Percentiles rank a stretch among this genome's conserved stretches.
Evolutionary conservation across 257 asterid genomes (phyloP).

Genomic region (Plantago elongata): DNA sequence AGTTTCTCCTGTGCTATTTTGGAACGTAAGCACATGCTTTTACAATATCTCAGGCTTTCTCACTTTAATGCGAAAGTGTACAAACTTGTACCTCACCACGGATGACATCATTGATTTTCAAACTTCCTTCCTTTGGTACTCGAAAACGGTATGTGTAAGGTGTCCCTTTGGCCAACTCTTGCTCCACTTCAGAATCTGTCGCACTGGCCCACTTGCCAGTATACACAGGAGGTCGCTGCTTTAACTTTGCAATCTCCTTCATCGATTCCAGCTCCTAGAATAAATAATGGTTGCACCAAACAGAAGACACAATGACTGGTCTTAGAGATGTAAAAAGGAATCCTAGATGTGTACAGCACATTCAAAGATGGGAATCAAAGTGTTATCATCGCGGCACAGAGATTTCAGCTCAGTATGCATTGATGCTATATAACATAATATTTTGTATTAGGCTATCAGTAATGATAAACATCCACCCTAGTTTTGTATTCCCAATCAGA

Average conservation of each 20-base stretch:
- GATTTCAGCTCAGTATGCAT: neutral
- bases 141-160: slow-evolving; percentile 84
- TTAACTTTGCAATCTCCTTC: slow-evolving; percentile 84
- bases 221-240: slow-evolving; percentile 86
- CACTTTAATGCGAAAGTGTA: neutral
- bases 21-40: neutral
- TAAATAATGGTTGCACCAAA: slow-evolving; percentile 16
- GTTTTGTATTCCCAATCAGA: neutral
- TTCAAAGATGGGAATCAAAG: neutral
- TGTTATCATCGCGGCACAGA: neutral
- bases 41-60: neutral
- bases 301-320: neutral
- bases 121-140: slow-evolving; percentile 77
- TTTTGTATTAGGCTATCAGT: neutral
- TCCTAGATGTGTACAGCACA: neutral
- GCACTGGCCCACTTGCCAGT: slow-evolving; percentile 90
- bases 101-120: slow-evolving; percentile 79
- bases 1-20: neutral
- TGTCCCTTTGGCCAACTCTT: slow-evolving; percentile 71
- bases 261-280: slow-evolving; percentile 77
- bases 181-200: slow-evolving; percentile 58
- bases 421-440: neutral
- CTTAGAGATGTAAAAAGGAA: neutral
- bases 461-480: neutral
- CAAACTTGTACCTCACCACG: slow-evolving; percentile 71